phyloP scores from a whole-genome alignment of 495 filamentous ascomycete genomes.

The Hypoxylon fuscum region DNA sequence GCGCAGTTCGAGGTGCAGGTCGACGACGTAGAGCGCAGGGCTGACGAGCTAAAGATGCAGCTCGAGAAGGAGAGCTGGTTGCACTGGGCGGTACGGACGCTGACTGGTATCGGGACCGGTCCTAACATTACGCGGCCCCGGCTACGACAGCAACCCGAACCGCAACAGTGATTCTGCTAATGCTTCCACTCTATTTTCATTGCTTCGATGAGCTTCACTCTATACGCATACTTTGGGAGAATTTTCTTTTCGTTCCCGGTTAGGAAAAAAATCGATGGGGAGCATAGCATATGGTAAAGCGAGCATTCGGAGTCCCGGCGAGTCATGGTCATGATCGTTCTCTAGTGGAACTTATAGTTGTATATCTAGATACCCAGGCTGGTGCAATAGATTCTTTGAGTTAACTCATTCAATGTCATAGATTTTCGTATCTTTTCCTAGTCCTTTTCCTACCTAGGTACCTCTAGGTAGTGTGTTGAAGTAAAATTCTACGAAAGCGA shows the following conservation, averaged over 20 bases:
- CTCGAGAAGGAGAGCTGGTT: constrained; percentile 70
- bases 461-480: too few species aligned
- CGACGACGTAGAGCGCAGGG: constrained; percentile 75
- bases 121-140: constrained; percentile 59
- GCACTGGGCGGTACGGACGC: constrained; percentile 65
- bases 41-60: constrained; percentile 72
- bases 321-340: constrained; percentile 7
- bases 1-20: constrained; percentile 84
- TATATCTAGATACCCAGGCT: constrained; percentile 31
- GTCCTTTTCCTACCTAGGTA: too few species aligned
- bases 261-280: constrained; percentile 14
- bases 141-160: neutral
- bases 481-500: too few species aligned
- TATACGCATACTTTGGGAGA: constrained; percentile 1
- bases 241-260: neutral
- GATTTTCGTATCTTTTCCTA: neutral
- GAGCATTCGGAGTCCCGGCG: constrained; percentile 34
- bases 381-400: constrained; percentile 19
- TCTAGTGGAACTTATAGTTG: constrained; percentile 15
- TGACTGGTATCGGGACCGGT: constrained; percentile 68
- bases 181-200: neutral
- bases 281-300: constrained; percentile 38
- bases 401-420: neutral
- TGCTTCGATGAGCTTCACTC: neutral
- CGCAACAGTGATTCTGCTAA: neutral